Percentiles rank a stretch among this genome's conserved stretches.
phyloP scores from a whole-genome alignment of 805 yeast species.

The Candida corydali region DNA sequence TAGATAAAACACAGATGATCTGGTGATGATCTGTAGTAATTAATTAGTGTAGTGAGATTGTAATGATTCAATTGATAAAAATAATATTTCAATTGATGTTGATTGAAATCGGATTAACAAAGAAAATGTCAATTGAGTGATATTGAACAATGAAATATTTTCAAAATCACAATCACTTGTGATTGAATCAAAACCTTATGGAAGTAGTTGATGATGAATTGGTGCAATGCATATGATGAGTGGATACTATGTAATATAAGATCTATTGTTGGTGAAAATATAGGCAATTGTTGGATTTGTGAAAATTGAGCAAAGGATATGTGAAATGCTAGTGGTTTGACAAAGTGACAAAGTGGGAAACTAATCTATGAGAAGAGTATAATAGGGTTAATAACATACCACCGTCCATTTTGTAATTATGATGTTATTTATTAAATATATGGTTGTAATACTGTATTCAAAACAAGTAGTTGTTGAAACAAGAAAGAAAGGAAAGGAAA shows the following conservation, averaged over 20 bases:
- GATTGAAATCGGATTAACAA: neutral
- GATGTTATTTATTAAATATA: neutral
- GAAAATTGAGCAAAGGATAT: slow-evolving; percentile 12
- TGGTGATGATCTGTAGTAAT: neutral
- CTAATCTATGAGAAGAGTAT: neutral
- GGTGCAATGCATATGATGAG: no score
- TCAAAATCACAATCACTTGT: no score
- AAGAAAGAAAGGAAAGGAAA: slow-evolving; percentile 4
- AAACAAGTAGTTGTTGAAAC: neutral
- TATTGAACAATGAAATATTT: neutral
- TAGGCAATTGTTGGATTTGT: neutral
- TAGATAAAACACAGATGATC: neutral
- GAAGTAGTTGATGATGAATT: no score
- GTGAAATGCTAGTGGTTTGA: no score
- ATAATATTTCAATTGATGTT: neutral
- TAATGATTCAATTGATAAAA: neutral
- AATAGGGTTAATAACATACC: slow-evolving; percentile 38
- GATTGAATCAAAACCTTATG: no score
- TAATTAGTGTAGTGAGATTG: neutral
- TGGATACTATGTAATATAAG: no score
- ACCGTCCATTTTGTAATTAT: slow-evolving; percentile 47
- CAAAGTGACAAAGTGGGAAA: neutral
- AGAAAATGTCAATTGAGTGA: neutral
- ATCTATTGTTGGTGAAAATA: no score
- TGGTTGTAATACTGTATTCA: no score